Evolutionary conservation across 768 basidiomycete genomes (phyloP).

Genomic region (Paxillus rubicundulus): DNA sequence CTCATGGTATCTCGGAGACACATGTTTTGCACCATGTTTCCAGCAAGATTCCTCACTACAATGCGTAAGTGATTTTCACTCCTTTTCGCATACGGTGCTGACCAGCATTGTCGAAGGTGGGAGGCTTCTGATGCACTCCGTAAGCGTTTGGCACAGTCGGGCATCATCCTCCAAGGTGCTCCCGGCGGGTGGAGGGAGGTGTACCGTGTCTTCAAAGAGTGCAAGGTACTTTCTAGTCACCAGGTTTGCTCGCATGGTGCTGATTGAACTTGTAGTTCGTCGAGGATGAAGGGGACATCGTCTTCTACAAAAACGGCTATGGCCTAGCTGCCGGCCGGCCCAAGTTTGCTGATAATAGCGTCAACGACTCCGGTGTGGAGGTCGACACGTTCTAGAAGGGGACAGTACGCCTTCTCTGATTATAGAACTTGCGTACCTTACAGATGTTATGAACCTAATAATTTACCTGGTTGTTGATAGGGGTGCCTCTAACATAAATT

Average conservation of each 20-base stretch:
- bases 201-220: conserved; percentile 71
- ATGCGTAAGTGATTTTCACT: conserved; percentile 48
- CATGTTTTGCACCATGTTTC: conserved; percentile 90
- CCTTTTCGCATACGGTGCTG: not conserved
- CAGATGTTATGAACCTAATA: conserved; percentile 13
- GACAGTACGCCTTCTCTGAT: not conserved
- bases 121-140: conserved; percentile 87
- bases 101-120: conserved; percentile 51
- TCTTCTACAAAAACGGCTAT: conserved; percentile 87
- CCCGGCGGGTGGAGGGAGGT: conserved; percentile 80
- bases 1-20: conserved; percentile 93
- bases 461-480: not conserved
- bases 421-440: not conserved
- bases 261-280: conserved; percentile 56
- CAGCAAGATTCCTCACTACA: conserved; percentile 97
- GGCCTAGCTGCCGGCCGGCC: conserved; percentile 75
- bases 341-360: conserved; percentile 53
- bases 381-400: conserved; percentile 36
- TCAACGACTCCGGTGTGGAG: conserved; percentile 69
- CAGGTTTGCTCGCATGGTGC: not conserved
- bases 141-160: conserved; percentile 58
- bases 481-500: no score
- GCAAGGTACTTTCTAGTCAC: conserved; percentile 50
- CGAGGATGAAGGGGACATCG: conserved; percentile 87
- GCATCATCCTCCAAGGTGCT: conserved; percentile 62